Conservation (phyloP, 768 basidiomycete genomes). For the Boletus pseudo-olivaceus region DNA sequence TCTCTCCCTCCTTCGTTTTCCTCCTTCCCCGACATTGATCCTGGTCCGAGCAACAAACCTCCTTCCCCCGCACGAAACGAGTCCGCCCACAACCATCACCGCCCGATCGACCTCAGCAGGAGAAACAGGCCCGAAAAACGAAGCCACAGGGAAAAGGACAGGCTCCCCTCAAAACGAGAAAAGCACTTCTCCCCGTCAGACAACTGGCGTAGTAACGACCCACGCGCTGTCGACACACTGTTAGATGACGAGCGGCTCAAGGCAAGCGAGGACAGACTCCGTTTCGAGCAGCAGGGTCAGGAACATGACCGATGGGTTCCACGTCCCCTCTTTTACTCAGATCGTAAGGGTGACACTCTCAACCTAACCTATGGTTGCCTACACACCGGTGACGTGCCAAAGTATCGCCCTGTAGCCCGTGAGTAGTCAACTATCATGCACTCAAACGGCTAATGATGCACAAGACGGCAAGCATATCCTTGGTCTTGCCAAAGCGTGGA, state of each 20-base stretch:
- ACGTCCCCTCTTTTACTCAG: conserved; percentile 51
- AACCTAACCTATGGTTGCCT: conserved; percentile 68
- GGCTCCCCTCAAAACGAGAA: conserved; percentile 28
- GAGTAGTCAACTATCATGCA: conserved; percentile 26
- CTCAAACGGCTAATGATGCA: conserved; percentile 47
- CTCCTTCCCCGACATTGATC: conserved; percentile 65
- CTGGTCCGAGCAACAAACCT: conserved; percentile 36
- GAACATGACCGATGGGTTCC: conserved; percentile 26
- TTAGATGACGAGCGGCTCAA: conserved; percentile 33
- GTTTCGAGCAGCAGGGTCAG: conserved; percentile 16
- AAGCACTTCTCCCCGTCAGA: conserved; percentile 27
- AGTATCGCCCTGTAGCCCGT: conserved; percentile 59
- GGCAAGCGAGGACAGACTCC: conserved; percentile 33
- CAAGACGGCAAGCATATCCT: conserved; percentile 51
- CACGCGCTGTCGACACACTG: conserved; percentile 9
- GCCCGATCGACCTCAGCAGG: conserved; percentile 11
- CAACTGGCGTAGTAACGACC: conserved; percentile 22
- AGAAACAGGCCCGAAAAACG: conserved; percentile 22
- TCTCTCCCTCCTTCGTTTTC: conserved; percentile 62
- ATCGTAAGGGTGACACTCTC: conserved; percentile 61
- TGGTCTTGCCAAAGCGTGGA: conserved; percentile 53
- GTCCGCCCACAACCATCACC: conserved; percentile 8
- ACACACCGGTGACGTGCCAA: conserved; percentile 61
- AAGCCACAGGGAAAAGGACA: conserved; percentile 28
- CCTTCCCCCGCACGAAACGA: conserved; percentile 18